Evolutionary conservation across 768 basidiomycete genomes (phyloP).

Genomic region (Mycena vitilis): DNA sequence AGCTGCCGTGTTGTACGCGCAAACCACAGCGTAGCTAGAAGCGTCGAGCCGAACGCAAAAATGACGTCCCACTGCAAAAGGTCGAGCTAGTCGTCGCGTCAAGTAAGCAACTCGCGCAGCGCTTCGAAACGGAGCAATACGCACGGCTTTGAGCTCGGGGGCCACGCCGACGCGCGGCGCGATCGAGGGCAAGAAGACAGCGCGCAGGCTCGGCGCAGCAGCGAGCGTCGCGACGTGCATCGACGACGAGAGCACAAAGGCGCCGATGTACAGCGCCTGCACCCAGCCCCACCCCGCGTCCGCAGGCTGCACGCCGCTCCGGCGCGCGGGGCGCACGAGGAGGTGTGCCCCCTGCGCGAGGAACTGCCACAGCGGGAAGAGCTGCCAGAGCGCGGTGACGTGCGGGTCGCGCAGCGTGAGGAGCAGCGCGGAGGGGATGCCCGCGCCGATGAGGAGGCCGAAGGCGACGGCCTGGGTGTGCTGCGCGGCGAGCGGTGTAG

Average conservation of each 20-base stretch:
- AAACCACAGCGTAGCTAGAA: slow-evolving; percentile 65
- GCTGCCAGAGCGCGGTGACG: slow-evolving; percentile 66
- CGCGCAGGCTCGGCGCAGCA: slow-evolving; percentile 42
- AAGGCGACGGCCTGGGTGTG: slow-evolving; percentile 67
- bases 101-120: slow-evolving; percentile 6
- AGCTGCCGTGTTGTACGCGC: slow-evolving; percentile 46
- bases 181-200: slow-evolving; percentile 52
- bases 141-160: slow-evolving; percentile 42
- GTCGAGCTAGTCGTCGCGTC: slow-evolving; percentile 40
- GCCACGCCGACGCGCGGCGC: slow-evolving; percentile 40
- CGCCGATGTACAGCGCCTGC: slow-evolving; percentile 50
- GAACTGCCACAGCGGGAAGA: slow-evolving; percentile 61
- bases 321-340: slow-evolving; percentile 43
- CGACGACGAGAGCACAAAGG: slow-evolving; percentile 57
- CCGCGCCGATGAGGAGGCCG: slow-evolving; percentile 55
- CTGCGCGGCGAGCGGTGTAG: slow-evolving; percentile 51
- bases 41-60: slow-evolving; percentile 52
- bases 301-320: too few relatives aligned
- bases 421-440: slow-evolving; percentile 61
- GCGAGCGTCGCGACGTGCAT: slow-evolving; percentile 55
- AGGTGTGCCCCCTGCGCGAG: slow-evolving; percentile 54
- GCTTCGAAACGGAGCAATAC: neutral
- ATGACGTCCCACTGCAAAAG: slow-evolving; percentile 65
- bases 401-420: slow-evolving; percentile 52
- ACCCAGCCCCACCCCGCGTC: slow-evolving; percentile 39